Evolutionary conservation across 495 filamentous ascomycete genomes (phyloP), one percentile per base, ranked within the genome.

Genomic region (Penicillium turbatum): DNA sequence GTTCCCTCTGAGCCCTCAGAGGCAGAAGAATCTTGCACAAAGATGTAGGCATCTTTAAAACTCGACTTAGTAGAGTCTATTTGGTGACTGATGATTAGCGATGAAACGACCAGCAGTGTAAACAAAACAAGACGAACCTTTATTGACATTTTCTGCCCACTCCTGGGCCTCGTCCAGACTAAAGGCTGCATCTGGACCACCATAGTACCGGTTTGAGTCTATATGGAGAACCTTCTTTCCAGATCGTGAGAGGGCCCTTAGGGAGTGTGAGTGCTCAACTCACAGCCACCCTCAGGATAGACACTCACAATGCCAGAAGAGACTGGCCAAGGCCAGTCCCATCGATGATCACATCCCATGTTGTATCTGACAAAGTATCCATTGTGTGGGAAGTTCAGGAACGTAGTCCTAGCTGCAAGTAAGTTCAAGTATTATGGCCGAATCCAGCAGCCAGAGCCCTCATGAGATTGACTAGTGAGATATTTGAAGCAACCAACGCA

Each of bases 281-380:
- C 21, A 51, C 40, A 57, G 63, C 64, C 36, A 55, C 39, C 51
- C 27, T 57, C 60, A 49, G 48, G 53, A 42, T 46, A 43, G 27
- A 54, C 43, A 75, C 88, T 79, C 82, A 98, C 93, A 96, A 77
- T 56, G 93, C 92, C 57, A 98, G 82, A 48, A 98, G 84, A 39
- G 92, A 97, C 69, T 96, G 88, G 59, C 84, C 80, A 57, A 97
- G 68, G 43, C 90, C 93, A 45, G 93, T 98, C 57, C 95, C 95
- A 55, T 83, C 80, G 56, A 98, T 89, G 51, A 93, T 76, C 60
- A 95, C 84, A 75, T 98, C 93, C 95, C 95, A 98, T 41, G 78
- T 73, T 29, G 88, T 90, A 45, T 86, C 85, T 66, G 83, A 73
- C 51, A 96, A 77, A 41, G 86, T 83, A 60, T 95, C 89, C 90